Evolutionary conservation across 2,329 filamentous ascomycete genomes (phyloP).

Genomic region (Whalleya microplaca): DNA sequence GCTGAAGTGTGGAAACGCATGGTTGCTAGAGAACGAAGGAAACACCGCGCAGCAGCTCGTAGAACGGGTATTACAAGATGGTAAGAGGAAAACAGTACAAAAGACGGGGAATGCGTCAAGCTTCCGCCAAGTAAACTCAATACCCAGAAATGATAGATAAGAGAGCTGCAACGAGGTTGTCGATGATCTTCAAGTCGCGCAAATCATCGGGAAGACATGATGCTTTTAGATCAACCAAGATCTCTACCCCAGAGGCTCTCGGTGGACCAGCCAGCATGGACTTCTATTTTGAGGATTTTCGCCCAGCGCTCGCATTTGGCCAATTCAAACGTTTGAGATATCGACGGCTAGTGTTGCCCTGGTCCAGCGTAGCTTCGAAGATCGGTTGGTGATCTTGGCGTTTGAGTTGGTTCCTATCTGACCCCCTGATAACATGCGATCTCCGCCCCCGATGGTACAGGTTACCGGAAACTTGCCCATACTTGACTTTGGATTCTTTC

Average conservation of each 20-base stretch:
- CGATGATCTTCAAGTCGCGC: background rate
- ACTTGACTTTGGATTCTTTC: background rate
- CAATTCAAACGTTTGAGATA: background rate
- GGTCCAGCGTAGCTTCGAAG: background rate
- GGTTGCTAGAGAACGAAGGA: background rate
- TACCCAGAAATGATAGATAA: background rate
- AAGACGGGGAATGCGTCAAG: background rate
- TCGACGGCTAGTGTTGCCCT: background rate
- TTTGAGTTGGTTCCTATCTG: background rate
- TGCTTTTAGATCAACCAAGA: background rate
- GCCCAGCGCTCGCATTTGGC: background rate
- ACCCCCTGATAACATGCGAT: background rate
- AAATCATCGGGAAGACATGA: background rate
- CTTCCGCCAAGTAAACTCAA: background rate
- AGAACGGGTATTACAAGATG: background rate
- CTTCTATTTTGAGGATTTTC: background rate
- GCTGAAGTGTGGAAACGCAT: constrained; percentile 16
- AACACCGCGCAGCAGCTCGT: background rate
- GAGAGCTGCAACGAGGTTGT: background rate
- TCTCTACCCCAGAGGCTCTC: background rate
- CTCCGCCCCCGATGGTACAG: background rate
- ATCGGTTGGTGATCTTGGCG: background rate
- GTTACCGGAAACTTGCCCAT: background rate
- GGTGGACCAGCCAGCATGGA: background rate
- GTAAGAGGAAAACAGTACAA: background rate